Evolutionary conservation across 1,284 basidiomycete genomes (phyloP), one percentile per base, ranked within the genome.

Genomic region (Heterobasidion occidentale): DNA sequence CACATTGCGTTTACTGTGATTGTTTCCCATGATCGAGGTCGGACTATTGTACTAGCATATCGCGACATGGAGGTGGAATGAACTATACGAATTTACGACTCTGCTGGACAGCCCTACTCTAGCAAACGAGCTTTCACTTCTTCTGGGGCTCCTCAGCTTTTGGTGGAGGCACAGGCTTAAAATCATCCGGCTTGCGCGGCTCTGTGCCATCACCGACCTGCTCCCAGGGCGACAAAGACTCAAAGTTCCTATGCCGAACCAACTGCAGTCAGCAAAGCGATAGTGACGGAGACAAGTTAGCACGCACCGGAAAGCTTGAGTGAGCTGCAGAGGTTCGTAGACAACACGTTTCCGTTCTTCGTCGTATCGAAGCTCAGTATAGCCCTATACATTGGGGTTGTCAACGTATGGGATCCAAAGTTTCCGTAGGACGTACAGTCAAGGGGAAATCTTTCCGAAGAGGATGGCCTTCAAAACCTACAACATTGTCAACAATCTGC

Each of bases 301-400:
- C 12, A 70, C 77, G 60, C 63, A 93, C 91, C 96, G 85, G 87
- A 97, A 99, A 47, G 96, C 96, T 73, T 99, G 97, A 9, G 95
- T 95, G 62, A 99, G 82, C 70, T 99, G 97, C 56, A 99, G 77
- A 34, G 97, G 97, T 71, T 99, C 97, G 66, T 96, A 96, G 27
- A 99, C 94, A 57, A 99, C 94, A 51, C 96, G 92, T 77, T 99
- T 99, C 70, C 92, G 88, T 76, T 98, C 96, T 76, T 99, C 97
- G 68, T 98, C 95, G 69, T 98, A 99, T 56, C 97, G 87, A 52
- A 99, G 83, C 73, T 99, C 97, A 9, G 94, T 92, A 76, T 99
- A 99, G 38, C 96, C 96, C 91, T 86, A 34, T 36, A n/a, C n/a
- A 20, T 48, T 14, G 19, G 27, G 15, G 19, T 48, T 11, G 3